Evolutionary conservation across 1,284 basidiomycete genomes (phyloP).

Genomic region (Polyporus tsugae): DNA sequence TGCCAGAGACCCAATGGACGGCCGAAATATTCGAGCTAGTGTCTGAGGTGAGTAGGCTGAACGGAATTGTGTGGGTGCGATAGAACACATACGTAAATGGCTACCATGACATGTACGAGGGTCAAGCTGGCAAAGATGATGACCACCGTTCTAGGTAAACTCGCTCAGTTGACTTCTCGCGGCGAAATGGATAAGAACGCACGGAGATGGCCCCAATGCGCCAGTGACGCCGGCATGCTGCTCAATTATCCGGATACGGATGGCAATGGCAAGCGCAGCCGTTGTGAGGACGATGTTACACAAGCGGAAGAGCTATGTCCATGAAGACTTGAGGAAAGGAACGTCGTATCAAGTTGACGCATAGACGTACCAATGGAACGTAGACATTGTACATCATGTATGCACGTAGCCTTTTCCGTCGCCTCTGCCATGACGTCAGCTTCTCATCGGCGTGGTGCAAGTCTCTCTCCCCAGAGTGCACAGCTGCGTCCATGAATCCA

Average conservation of each 20-base stretch:
- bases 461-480: conserved; percentile 35
- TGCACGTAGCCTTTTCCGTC: conserved; percentile 62
- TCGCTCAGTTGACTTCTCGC: conserved; percentile 21
- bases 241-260: conserved; percentile 76
- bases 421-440: conserved; percentile 49
- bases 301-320: conserved; percentile 78
- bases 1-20: conserved; percentile 90
- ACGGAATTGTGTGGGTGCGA: background rate
- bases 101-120: conserved; percentile 85
- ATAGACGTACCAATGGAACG: conserved; percentile 71
- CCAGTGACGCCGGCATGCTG: conserved; percentile 60
- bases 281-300: conserved; percentile 87
- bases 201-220: conserved; percentile 85
- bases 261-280: conserved; percentile 81
- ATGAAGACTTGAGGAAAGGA: conserved; percentile 31
- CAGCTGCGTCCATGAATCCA: conserved; percentile 11
- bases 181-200: conserved; percentile 41
- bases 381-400: conserved; percentile 79
- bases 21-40: conserved; percentile 89
- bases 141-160: conserved; percentile 72
- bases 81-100: conserved; percentile 73
- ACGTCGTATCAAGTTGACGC: conserved; percentile 13
- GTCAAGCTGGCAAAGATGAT: conserved; percentile 90
- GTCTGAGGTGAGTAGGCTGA: conserved; percentile 19
- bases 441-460: conserved; percentile 47